Evolutionary conservation across 2,329 filamentous ascomycete species (phyloP), one percentile per base, ranked within the genome.

Genomic region (Neurospora crassa): DNA sequence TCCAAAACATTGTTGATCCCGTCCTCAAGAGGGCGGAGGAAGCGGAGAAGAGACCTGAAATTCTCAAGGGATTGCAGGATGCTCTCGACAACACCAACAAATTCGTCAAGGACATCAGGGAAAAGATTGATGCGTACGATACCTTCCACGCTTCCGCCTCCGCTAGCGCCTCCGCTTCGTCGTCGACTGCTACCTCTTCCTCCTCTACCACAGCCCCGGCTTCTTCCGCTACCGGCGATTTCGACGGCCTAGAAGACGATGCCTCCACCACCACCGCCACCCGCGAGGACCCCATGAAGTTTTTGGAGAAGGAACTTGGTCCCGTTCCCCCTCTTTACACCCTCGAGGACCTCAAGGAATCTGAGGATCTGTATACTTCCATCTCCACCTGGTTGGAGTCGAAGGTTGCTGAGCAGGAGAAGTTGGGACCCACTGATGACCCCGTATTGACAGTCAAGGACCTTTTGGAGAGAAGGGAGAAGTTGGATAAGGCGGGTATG

Each of bases 171-270:
- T 84, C 84, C 34, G 79, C 84, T 29, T 82, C 84, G 1, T 80
- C 83, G 34, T 80, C 82, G 7, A 83, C 76, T 73, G 81, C 77
- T 67, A 77, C 77, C 73, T 77, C 74, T 67, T 78, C 75, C 63
- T 77, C 78, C 63, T 80, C 76, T 68, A 79, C 76, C 45, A 79
- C 80, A 1, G 72, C 84, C 20, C 81, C 84, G 1, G 78, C 86
- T 5, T 82, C 86, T 18, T 82, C 86, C 1, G 79, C 86, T 1
- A 80, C 84, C 12, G 84, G 83, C 47, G 87, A 89, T 2, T 89
- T 92, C 76, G 92, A 90, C 42, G 91, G 89, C n/a, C 87, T 96
- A 0, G 94, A 97, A 74, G 93, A 96, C 69, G 91, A 93, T 29
- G 81, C 83, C 1, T 76, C 79, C 41, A 78, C 75, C 2, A 77